Evolutionary conservation across 2,329 filamentous ascomycete genomes (phyloP).

Genomic region (Phaeosphaeria sp.): DNA sequence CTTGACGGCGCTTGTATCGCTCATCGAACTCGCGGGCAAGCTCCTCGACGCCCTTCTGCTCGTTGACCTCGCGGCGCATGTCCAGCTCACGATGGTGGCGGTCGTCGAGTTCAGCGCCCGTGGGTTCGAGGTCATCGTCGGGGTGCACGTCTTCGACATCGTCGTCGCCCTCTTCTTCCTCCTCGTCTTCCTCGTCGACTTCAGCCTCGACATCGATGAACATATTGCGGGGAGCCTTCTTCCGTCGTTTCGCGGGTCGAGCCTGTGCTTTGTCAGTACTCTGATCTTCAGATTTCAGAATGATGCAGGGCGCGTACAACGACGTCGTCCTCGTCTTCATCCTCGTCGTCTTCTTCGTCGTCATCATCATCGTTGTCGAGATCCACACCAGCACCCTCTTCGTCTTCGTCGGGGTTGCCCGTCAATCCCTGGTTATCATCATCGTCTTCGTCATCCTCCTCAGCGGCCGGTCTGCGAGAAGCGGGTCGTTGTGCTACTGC

Average conservation of each 20-base stretch:
- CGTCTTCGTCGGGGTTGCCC: conserved; percentile 55
- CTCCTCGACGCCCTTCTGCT: conserved; percentile 91
- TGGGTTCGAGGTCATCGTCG: conserved; percentile 82
- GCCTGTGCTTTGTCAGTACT: conserved; percentile 54
- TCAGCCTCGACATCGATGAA: conserved; percentile 99
- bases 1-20: conserved; percentile 77
- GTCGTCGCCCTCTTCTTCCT: conserved; percentile 82
- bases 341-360: conserved; percentile 63
- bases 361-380: conserved; percentile 66
- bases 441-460: conserved; percentile 47
- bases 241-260: conserved; percentile 80
- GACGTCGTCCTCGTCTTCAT: conserved; percentile 67
- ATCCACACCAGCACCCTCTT: conserved; percentile 59
- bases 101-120: conserved; percentile 83
- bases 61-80: conserved; percentile 84
- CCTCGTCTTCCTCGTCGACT: conserved; percentile 86
- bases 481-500: conserved; percentile 16
- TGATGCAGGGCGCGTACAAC: conserved; percentile 26
- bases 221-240: conserved; percentile 75
- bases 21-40: conserved; percentile 82
- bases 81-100: conserved; percentile 93
- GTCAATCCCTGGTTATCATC: conserved; percentile 41
- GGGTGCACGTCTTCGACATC: conserved; percentile 89
- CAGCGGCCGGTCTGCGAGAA: conserved; percentile 37
- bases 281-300: conserved; percentile 2